Evolutionary conservation across 176 grass and related monocot species (phyloP).

Genomic region (Avena eriantha): DNA sequence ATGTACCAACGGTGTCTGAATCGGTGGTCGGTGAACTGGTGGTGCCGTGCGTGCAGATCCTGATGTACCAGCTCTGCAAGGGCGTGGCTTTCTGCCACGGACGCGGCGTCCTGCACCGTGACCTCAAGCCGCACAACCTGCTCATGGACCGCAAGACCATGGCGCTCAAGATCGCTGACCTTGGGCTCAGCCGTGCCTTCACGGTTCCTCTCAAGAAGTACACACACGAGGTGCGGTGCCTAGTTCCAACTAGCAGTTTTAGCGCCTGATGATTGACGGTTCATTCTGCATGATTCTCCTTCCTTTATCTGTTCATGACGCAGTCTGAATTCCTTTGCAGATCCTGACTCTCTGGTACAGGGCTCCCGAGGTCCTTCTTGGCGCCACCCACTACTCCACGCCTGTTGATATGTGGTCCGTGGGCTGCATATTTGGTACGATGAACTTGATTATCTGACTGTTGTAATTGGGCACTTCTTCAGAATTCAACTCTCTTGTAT

Average conservation of each 20-base stretch:
- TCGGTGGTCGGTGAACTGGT: neutral
- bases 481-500: neutral
- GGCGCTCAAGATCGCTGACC: conserved; percentile 95
- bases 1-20: neutral
- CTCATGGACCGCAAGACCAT: conserved; percentile 96
- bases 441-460: neutral
- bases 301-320: conserved; percentile 1
- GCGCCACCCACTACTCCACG: conserved; percentile 86
- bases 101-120: conserved; percentile 86
- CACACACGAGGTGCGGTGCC: conserved; percentile 80
- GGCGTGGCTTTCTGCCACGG: conserved; percentile 85
- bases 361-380: conserved; percentile 92
- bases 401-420: conserved; percentile 97
- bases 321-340: conserved; percentile 42
- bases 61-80: conserved; percentile 98
- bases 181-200: conserved; percentile 86
- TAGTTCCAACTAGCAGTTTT: neutral
- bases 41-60: conserved; percentile 62
- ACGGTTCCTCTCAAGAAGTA: conserved; percentile 93
- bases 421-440: conserved; percentile 91
- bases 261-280: neutral
- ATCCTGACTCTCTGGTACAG: conserved; percentile 99
- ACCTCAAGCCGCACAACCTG: conserved; percentile 96
- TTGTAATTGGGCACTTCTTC: neutral
- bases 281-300: neutral